phyloP scores from a whole-genome alignment of 2,329 filamentous ascomycete genomes.

The Elsinoe necatrix region DNA sequence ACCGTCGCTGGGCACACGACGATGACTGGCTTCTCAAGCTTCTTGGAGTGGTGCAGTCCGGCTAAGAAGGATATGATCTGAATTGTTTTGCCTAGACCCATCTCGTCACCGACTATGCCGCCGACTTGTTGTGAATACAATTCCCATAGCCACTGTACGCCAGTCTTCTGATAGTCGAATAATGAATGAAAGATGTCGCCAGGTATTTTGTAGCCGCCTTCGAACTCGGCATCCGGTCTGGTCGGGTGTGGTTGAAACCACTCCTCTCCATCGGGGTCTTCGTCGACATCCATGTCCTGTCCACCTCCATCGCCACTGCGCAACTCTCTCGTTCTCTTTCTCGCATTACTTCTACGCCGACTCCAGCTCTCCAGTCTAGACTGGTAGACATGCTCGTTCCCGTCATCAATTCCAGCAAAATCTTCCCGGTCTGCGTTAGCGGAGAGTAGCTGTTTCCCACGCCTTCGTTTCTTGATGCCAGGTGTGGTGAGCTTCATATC shows the following conservation, averaged over 20 bases:
- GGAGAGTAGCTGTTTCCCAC: constrained; percentile 24
- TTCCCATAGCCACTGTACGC: constrained; percentile 93
- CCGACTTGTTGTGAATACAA: constrained; percentile 82
- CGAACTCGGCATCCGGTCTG: constrained; percentile 64
- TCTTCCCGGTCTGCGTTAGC: constrained; percentile 38
- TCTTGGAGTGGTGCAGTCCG: constrained; percentile 83
- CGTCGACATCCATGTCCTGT: constrained; percentile 28
- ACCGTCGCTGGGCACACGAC: constrained; percentile 91
- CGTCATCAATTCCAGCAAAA: constrained; percentile 68
- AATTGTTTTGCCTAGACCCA: constrained; percentile 96
- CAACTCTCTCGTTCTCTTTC: constrained; percentile 30
- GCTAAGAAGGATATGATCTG: constrained; percentile 76
- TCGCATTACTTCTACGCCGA: constrained; percentile 51
- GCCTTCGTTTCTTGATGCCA: constrained; percentile 33
- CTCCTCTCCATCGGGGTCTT: constrained; percentile 45
- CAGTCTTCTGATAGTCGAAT: constrained; percentile 95
- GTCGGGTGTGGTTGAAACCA: constrained; percentile 85
- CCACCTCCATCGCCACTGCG: constrained; percentile 20
- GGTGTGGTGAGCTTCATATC: constrained; percentile 30
- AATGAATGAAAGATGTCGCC: constrained; percentile 88
- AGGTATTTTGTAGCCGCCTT: constrained; percentile 69
- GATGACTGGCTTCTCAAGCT: constrained; percentile 74
- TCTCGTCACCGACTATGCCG: constrained; percentile 93
- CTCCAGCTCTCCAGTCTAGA: constrained; percentile 69
- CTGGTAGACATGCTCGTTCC: constrained; percentile 75